Evolutionary conservation across 768 basidiomycete species (phyloP), one percentile per base, ranked within the genome.

Genomic region (Trametes meyenii): DNA sequence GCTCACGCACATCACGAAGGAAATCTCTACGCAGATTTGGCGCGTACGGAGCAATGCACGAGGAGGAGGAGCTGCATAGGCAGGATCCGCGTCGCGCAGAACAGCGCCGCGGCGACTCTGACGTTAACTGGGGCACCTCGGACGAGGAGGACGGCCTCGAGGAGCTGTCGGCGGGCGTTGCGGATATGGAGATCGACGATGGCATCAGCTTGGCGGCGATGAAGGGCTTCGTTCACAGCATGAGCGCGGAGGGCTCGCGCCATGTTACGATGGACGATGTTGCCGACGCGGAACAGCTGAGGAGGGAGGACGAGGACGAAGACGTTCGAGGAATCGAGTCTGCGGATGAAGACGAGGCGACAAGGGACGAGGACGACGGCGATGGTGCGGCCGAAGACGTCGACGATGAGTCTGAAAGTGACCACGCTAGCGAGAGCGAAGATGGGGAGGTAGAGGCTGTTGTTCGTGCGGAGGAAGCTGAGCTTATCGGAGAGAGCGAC

Each of bases 181-280:
- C 80, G 54, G 87, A 79, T 21, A 92, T 91, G 89, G 81, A 83
- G 1, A 70, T 91, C 19, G 88, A 90, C 23, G 52, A 86, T 43
- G 78, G 79, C 10, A 42, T 80, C 11, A 76, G 80, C 65, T 43
- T 77, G 45, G 69, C 72, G 2, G 83, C 83, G 21, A 83, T 90
- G 86, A 70, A 72, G 60, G 69, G 73, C 14, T 89, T 89, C 60
- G 75, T 82, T 43, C 68, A 76, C 51, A 79, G 86, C 5, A 79
- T 83, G 77, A 73, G 82, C 59, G 78, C 64, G 8, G 71, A 78
- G 21, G 85, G 83, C 6, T 79, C 79, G 4, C 65, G 61, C 46
- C 79, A 80, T 62, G 73, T 82, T 48, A 87, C 86, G n/a, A 84
- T 86, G 74, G 88, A 86, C 67, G 90, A 92, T 72, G 67, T 90